Percentiles rank a stretch among this genome's conserved stretches.
Conservation (phyloP, 352 stramenopile genomes). For the Pythium folliculosum region DNA sequence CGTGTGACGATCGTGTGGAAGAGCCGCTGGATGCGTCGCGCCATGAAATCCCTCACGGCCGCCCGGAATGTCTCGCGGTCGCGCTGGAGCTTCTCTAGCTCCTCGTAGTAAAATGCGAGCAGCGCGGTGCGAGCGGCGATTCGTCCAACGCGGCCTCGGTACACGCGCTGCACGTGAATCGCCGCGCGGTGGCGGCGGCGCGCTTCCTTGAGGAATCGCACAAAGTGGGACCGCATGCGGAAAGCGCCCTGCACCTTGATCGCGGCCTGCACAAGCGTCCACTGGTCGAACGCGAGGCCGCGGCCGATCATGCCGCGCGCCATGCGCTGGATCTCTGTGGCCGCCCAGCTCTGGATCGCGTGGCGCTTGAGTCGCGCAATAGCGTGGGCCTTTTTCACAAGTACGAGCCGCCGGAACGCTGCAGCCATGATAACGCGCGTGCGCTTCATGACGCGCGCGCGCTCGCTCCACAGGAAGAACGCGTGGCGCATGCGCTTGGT, state of each 20-base stretch:
- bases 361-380: constrained; percentile 44
- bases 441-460: constrained; percentile 36
- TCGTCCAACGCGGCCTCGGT: constrained; percentile 55
- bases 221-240: constrained; percentile 66
- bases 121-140: constrained; percentile 40
- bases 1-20: constrained; percentile 38
- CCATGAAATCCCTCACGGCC: constrained; percentile 44
- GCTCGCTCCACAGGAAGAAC: constrained; percentile 43
- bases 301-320: constrained; percentile 51
- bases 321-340: constrained; percentile 64
- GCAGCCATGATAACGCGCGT: constrained; percentile 36
- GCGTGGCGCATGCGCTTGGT: constrained; percentile 43
- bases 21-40: constrained; percentile 44
- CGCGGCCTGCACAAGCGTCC: constrained; percentile 48
- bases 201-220: constrained; percentile 42
- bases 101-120: constrained; percentile 50
- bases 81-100: constrained; percentile 54
- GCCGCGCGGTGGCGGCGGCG: constrained; percentile 44
- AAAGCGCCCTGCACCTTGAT: constrained; percentile 64
- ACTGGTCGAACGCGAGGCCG: constrained; percentile 35
- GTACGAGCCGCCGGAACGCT: constrained; percentile 35
- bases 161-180: constrained; percentile 63
- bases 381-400: constrained; percentile 37
- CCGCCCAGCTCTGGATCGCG: constrained; percentile 46
- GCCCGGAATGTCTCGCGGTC: constrained; percentile 53